Base-by-base conservation (phyloP, 139 green algal genomes). In the Raphidocelis subcapitata region DNA sequence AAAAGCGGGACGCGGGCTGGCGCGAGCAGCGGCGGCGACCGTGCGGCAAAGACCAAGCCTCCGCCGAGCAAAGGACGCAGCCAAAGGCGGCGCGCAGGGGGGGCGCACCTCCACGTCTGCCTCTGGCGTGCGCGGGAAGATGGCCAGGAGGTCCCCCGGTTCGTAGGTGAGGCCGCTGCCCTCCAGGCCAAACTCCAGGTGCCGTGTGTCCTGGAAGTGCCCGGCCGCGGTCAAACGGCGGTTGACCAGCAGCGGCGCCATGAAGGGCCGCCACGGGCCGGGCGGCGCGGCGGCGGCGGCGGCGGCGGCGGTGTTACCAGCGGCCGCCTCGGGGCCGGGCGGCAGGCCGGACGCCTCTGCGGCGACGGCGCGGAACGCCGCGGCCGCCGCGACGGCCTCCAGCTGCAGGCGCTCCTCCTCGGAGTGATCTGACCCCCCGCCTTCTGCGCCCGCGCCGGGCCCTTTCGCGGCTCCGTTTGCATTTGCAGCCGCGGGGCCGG, bases 201-300 rank as follows among this genome's bases (percentile, higher is more conserved):
- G 89, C 2, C 92, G 77, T 21, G 92, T 90, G 60, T 97, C 92
- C 69, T 97, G 93, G 55, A 91, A 94, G 82, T 97, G 88, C 5
- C 76, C 75, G 0, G 67, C 16, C 2, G 85, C 63, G 16, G 92
- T 97, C 3, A 98, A 44, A 29, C 92, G 84, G 15, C 35, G 20
- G 73, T 96, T 97, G 57, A 44, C 35, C 12, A 76, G 18, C 66
- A 94, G 49, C 0, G 67, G 81, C 0, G 90, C 88, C 60, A 93
- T 77, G 60, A 82, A 89, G 12, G 90, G 89, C 18, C 65, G 68
- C 62, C 74, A 75, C 0, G 85, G 84, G 3, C 84, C 81, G 60
- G 52, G 18, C 0, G 26, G 36, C 12, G 33, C 52, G 21, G 47
- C 16, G 16, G 51, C 49, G 52, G 70, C 59, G 28, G 29, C 33